phyloP scores from a whole-genome alignment of 2,329 filamentous ascomycete genomes.

The Penicillium janthinellum region DNA sequence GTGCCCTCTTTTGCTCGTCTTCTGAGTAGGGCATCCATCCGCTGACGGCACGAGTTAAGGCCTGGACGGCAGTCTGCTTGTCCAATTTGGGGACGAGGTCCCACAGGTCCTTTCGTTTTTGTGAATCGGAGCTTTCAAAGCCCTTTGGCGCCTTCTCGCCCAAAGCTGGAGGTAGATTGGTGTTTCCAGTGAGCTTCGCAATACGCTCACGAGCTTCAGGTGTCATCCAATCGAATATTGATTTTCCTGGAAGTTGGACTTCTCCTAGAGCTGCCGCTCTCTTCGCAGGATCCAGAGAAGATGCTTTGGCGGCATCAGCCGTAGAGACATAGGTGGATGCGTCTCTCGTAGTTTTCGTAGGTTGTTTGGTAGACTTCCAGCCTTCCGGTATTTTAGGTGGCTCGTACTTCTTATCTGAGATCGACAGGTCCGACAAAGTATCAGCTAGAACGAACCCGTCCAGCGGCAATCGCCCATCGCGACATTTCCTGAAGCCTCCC shows the following conservation, averaged over 20 bases:
- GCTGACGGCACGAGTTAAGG: constrained; percentile 64
- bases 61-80: constrained; percentile 67
- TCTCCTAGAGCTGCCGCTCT: constrained; percentile 83
- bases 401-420: constrained; percentile 50
- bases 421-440: constrained; percentile 51
- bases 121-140: constrained; percentile 63
- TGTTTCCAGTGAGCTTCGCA: constrained; percentile 72
- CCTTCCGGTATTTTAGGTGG: constrained; percentile 52
- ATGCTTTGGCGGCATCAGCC: constrained; percentile 75
- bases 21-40: constrained; percentile 84
- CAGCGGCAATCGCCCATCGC: constrained; percentile 78
- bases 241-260: constrained; percentile 80
- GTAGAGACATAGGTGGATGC: constrained; percentile 62
- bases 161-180: constrained; percentile 73
- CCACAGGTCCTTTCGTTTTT: constrained; percentile 61
- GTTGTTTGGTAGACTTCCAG: constrained; percentile 68
- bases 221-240: constrained; percentile 90
- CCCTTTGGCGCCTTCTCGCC: constrained; percentile 70
- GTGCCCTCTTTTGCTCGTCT: constrained; percentile 73
- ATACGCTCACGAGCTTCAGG: constrained; percentile 75
- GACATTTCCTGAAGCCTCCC: constrained; percentile 67
- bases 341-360: constrained; percentile 38
- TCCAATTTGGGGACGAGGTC: constrained; percentile 66
- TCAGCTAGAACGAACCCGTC: constrained; percentile 76
- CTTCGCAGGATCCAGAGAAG: constrained; percentile 71